Evolutionary conservation across 2,329 filamentous ascomycete genomes (phyloP), one percentile per base, ranked within the genome.

Genomic region (Ophiostoma populinum): DNA sequence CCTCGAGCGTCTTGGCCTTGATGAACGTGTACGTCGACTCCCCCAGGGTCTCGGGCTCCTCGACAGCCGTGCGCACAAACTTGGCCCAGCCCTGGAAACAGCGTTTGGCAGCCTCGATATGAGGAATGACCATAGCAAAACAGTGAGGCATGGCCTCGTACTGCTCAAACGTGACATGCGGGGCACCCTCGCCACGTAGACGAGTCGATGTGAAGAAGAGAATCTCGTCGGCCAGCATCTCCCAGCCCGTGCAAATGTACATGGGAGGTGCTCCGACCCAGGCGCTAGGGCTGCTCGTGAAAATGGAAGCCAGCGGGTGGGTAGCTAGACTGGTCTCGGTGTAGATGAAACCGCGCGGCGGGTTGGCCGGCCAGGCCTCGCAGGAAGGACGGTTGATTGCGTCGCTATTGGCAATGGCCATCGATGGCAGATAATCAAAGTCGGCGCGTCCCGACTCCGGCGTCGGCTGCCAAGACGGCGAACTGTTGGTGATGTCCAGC

Each of bases 141-240:
- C 70, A 72, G 54, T 86, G 80, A 36, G 81, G 79, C 80, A 87
- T 87, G 3, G 71, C 76, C 51, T 85, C 75, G 49, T 74, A 90
- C 54, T 82, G 70, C 49, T 80, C 70, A 46, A 74, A 78, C 4
- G 70, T 61, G 0, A 86, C 67, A 0, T 47, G 48, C 0, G 76
- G 75, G 0, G 75, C 75, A 5, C 68, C 71, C 30, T 78, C 67
- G 7, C 46, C 43, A 12, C 59, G 38, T 34, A 58, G 9, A 80
- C 63, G 61, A 26, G 57, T 53, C 0, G 74, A 76, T 0, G 74
- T 77, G 2, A 81, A 49, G 35, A 70, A 69, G 42, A 62, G 63
- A 40, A 63, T 64, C 51, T 85, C 79, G 50, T 82, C 78, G 1
- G 67, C 59, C 8, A 87, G 59, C 45, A 77, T 63, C 54, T 90